Evolutionary conservation across 2,329 filamentous ascomycete genomes (phyloP).

Genomic region (Cordyceps cateniannulata): DNA sequence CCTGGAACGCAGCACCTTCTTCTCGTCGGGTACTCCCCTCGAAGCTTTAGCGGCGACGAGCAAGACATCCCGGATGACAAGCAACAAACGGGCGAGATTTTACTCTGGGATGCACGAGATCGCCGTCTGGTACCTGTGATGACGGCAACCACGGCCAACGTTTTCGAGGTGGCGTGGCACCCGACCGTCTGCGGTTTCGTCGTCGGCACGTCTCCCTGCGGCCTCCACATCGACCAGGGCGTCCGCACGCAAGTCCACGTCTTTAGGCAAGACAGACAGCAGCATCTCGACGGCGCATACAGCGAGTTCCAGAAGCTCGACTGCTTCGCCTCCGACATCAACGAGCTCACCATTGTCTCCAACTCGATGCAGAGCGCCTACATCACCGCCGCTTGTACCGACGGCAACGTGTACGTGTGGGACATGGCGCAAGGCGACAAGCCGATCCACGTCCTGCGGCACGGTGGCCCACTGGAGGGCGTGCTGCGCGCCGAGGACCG

Average conservation of each 20-base stretch:
- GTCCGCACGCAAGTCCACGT: constrained; percentile 52
- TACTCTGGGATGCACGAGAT: constrained; percentile 48
- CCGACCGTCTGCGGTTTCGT: constrained; percentile 47
- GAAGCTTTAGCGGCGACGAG: constrained; percentile 46
- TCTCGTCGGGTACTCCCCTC: constrained; percentile 57
- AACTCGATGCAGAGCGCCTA: constrained; percentile 46
- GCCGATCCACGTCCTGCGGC: constrained; percentile 48
- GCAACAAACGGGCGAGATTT: constrained; percentile 51
- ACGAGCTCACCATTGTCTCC: constrained; percentile 53
- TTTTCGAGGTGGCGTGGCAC: constrained; percentile 61
- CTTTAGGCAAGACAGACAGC: constrained; percentile 31
- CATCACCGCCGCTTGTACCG: constrained; percentile 54
- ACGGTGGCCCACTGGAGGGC: constrained; percentile 40
- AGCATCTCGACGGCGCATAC: constrained; percentile 24
- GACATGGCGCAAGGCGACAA: constrained; percentile 50
- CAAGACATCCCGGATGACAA: constrained; percentile 53
- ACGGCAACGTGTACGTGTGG: constrained; percentile 58
- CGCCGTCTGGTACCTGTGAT: constrained; percentile 40
- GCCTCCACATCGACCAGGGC: constrained; percentile 35
- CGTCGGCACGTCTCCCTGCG: constrained; percentile 49
- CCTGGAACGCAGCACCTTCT: constrained; percentile 42
- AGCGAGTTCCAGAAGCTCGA: constrained; percentile 49
- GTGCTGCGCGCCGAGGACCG: constrained; percentile 32
- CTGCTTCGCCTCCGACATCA: constrained; percentile 54
- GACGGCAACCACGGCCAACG: constrained; percentile 49